Evolutionary conservation across 768 basidiomycete genomes (phyloP).

Genomic region (Calocybe indica): DNA sequence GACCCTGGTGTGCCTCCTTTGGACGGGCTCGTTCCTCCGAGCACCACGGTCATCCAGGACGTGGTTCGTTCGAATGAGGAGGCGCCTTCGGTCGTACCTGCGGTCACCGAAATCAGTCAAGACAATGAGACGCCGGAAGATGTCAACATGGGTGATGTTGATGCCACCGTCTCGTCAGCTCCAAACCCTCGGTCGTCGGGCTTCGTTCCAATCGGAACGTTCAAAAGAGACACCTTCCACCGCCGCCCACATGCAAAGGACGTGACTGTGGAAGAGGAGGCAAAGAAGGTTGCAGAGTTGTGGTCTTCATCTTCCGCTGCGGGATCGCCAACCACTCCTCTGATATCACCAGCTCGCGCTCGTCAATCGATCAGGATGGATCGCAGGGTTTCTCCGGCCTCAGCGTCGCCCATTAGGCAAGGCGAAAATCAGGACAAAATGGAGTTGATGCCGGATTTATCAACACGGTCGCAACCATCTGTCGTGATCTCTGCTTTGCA

Average conservation of each 20-base stretch:
- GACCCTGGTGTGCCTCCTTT: constrained; percentile 47
- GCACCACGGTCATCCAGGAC: background rate
- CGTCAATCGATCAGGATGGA: constrained; percentile 30
- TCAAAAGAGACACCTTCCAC: constrained; percentile 35
- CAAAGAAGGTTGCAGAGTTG: constrained; percentile 30
- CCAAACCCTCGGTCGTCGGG: constrained; percentile 76
- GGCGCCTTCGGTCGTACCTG: constrained; percentile 10
- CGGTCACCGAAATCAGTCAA: background rate
- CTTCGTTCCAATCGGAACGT: constrained; percentile 59
- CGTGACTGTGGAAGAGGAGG: constrained; percentile 28
- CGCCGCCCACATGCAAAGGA: constrained; percentile 19
- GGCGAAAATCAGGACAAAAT: too few relatives aligned
- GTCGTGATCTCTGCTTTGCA: background rate
- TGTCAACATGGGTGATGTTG: background rate
- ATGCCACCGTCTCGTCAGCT: constrained; percentile 19
- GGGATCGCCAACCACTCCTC: constrained; percentile 14
- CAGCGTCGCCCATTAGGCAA: constrained; percentile 7
- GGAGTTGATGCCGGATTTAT: constrained; percentile 4
- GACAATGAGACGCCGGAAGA: background rate
- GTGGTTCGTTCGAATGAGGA: constrained; percentile 21
- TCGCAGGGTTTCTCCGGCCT: constrained; percentile 30
- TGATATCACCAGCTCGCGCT: constrained; percentile 13
- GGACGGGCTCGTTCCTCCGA: background rate
- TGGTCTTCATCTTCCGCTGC: constrained; percentile 21
- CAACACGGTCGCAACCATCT: constrained; percentile 9